phyloP scores from a whole-genome alignment of 1,139 yeast genomes.

The Hemisphaericaspora subhashii region DNA sequence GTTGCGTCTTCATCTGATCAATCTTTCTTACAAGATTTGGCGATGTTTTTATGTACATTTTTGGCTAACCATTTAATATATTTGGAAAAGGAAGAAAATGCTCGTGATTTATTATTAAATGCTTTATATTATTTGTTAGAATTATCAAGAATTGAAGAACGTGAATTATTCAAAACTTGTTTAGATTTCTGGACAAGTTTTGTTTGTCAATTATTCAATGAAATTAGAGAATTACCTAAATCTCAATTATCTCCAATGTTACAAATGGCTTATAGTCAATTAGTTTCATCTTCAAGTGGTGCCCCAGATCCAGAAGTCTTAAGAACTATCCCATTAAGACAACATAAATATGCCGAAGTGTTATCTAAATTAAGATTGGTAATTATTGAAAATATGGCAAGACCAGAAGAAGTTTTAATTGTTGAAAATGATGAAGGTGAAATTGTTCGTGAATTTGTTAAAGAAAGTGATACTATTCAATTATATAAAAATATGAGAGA shows the following conservation, averaged over 20 bases:
- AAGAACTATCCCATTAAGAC: conserved; percentile 77
- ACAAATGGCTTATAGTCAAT: conserved; percentile 60
- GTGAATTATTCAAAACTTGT: conserved; percentile 93
- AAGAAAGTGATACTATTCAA: conserved; percentile 95
- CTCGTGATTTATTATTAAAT: conserved; percentile 61
- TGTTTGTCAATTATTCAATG: conserved; percentile 78
- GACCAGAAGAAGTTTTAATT: conserved; percentile 95
- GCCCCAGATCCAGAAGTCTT: conserved; percentile 84
- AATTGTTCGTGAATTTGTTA: conserved; percentile 95
- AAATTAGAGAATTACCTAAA: conserved; percentile 77
- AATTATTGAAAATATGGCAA: conserved; percentile 94
- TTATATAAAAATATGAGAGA: conserved; percentile 94
- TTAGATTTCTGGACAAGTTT: conserved; percentile 91
- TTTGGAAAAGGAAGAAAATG: conserved; percentile 63
- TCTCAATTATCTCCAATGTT: conserved; percentile 71
- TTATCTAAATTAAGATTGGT: conserved; percentile 84
- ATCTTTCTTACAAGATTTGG: conserved; percentile 92
- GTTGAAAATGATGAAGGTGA: conserved; percentile 99
- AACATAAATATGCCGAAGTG: conserved; percentile 74
- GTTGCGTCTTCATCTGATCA: conserved; percentile 83
- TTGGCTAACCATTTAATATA: conserved; percentile 72
- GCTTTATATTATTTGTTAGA: conserved; percentile 82
- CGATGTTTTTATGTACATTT: conserved; percentile 88
- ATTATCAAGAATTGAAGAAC: conserved; percentile 87
- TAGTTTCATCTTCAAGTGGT: conserved; percentile 61